Percentiles rank a stretch among this genome's conserved stretches.
Evolutionary conservation across 1,284 basidiomycete genomes (phyloP).

Genomic region (Pisolithus thermaeus): DNA sequence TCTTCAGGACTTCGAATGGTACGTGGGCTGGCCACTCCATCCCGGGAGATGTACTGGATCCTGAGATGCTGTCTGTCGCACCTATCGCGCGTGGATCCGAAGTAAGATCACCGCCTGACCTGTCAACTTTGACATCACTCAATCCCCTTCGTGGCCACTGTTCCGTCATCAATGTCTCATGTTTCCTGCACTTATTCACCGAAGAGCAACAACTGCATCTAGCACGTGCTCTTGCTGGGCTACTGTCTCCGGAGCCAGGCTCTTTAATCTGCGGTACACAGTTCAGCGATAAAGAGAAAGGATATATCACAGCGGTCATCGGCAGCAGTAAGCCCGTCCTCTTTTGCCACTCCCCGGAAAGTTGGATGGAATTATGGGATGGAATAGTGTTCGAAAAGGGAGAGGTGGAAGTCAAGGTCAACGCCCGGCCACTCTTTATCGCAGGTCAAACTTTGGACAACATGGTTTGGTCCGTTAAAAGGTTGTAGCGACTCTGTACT

Average conservation of each 20-base stretch:
- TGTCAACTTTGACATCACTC: slow-evolving; percentile 7
- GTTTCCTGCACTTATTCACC: slow-evolving; percentile 33
- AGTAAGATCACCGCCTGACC: slow-evolving; percentile 11
- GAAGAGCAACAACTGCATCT: slow-evolving; percentile 28
- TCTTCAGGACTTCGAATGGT: slow-evolving; percentile 4
- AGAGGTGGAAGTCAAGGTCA: background rate
- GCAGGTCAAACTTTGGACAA: background rate
- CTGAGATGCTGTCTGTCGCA: slow-evolving; percentile 12
- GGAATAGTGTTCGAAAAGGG: background rate
- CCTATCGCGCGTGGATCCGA: slow-evolving; percentile 11
- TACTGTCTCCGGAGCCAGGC: slow-evolving; percentile 28
- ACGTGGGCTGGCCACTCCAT: slow-evolving; percentile 3
- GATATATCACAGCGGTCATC: background rate
- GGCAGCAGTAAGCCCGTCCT: background rate
- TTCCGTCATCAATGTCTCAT: background rate
- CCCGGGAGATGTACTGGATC: slow-evolving; percentile 3
- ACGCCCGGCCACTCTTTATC: too few relatives aligned
- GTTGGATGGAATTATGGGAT: background rate
- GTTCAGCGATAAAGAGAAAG: slow-evolving; percentile 6
- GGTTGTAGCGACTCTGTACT: slow-evolving; percentile 11
- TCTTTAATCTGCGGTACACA: slow-evolving; percentile 27
- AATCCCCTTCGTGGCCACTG: too few relatives aligned
- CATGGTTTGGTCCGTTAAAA: slow-evolving; percentile 19
- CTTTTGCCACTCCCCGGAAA: background rate
- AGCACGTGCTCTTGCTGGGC: slow-evolving; percentile 25